Percentiles rank a stretch among this genome's conserved stretches.
phyloP scores from a whole-genome alignment of 306 rosid genomes.

The Quercus ilex region DNA sequence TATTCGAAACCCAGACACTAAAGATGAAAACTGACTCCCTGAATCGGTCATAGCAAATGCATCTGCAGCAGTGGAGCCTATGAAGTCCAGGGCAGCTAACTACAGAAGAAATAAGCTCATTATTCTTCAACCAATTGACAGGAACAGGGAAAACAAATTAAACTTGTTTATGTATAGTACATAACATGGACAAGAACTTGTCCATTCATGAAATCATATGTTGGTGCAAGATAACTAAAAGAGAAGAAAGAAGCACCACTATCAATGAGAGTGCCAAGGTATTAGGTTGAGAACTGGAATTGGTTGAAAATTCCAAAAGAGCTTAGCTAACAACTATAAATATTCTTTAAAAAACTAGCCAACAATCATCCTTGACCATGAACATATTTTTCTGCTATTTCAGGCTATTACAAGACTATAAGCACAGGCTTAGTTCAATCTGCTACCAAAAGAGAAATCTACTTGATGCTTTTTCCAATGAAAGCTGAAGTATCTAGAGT shows the following conservation, averaged over 20 bases:
- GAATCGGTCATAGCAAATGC: constrained; percentile 99
- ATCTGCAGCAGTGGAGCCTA: constrained; percentile 89
- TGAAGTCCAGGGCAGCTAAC: constrained; percentile 96
- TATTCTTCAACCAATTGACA: not conserved
- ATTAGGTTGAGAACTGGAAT: too few relatives aligned
- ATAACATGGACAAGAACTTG: not conserved
- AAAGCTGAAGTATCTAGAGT: too few relatives aligned
- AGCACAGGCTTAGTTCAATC: too few relatives aligned
- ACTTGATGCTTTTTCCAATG: not conserved
- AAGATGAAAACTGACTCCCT: constrained; percentile 92
- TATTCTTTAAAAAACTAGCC: not conserved
- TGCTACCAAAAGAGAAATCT: not conserved
- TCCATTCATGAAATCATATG: not conserved
- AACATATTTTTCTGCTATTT: not conserved
- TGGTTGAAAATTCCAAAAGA: not conserved
- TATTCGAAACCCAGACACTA: constrained; percentile 84
- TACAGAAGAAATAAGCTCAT: constrained; percentile 25
- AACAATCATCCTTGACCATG: not conserved
- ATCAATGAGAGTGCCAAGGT: not conserved
- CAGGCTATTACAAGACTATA: too few relatives aligned
- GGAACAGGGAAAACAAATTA: not conserved
- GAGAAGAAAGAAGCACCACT: not conserved
- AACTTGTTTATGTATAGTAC: not conserved
- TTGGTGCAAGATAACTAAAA: not conserved
- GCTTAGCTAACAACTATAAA: not conserved